Percentiles rank a stretch among this genome's conserved stretches.
phyloP scores from a whole-genome alignment of 2,329 filamentous ascomycete species.

The Rasamsonia emersonii region DNA sequence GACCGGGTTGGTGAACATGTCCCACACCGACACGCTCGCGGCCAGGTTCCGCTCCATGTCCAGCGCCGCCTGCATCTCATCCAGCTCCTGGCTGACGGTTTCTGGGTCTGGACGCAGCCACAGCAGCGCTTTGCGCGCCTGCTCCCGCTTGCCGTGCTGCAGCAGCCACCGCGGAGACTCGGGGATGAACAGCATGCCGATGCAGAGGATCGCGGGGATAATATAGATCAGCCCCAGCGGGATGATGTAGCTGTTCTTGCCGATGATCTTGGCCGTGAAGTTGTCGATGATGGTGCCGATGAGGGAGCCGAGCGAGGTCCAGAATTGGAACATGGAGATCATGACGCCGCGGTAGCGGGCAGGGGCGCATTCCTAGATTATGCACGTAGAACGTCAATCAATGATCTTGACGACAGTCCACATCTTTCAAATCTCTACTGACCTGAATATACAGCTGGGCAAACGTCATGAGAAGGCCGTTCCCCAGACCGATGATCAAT shows the following conservation, averaged over 20 bases:
- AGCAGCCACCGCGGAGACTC: slow-evolving; percentile 40
- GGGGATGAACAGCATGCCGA: slow-evolving; percentile 40
- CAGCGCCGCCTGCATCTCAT: slow-evolving; percentile 27
- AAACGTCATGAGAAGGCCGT: slow-evolving; percentile 52
- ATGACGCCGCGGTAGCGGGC: slow-evolving; percentile 44
- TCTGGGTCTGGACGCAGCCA: slow-evolving; percentile 28
- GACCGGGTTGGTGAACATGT: slow-evolving; percentile 45
- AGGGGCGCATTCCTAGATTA: slow-evolving; percentile 37
- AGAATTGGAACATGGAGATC: slow-evolving; percentile 42
- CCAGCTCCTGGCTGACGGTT: slow-evolving; percentile 23
- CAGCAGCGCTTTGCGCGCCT: slow-evolving; percentile 24
- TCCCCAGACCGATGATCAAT: slow-evolving; percentile 48
- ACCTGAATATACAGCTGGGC: slow-evolving; percentile 44
- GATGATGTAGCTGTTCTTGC: slow-evolving; percentile 39
- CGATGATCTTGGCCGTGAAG: slow-evolving; percentile 28
- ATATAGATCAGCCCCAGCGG: slow-evolving; percentile 40
- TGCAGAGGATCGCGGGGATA: slow-evolving; percentile 39
- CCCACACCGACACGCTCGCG: slow-evolving; percentile 31
- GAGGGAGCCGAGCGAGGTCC: slow-evolving; percentile 38
- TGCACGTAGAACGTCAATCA: slow-evolving; percentile 5
- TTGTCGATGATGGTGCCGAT: slow-evolving; percentile 40
- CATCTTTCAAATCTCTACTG: no score
- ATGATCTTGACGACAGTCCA: slow-evolving; percentile 15
- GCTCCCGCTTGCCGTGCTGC: slow-evolving; percentile 16
- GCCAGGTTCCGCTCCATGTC: slow-evolving; percentile 26